Base-by-base conservation (phyloP, 306 rosid genomes). In the Cucumis cinereus region DNA sequence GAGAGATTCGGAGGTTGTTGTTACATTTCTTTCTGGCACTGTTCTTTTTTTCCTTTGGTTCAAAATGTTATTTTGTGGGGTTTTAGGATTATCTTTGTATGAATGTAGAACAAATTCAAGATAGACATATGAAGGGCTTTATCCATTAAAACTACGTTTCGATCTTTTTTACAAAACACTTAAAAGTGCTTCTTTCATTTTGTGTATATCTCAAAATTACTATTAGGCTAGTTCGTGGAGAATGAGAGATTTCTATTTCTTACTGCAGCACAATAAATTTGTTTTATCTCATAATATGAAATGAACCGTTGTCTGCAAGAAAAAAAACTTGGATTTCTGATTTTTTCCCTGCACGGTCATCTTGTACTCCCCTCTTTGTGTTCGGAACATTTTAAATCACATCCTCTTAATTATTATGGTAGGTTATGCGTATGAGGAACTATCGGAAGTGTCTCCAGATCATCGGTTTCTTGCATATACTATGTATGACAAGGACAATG, bases 381-480 rank as follows among this genome's bases (percentile, higher is more conserved):
- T 74, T 70, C 71, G 50, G 47, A 58, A 20, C 55, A 56, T 79
- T 23, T 70, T 33, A 28, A 59, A 60, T 63, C 47, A 22, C 84
- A 8, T 52, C 47, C 41, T 19, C 50, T 20, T 24, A 50, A 40
- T 66, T 10, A 77, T 77, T 22, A 38, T 50, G 81, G 63, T 82
- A 95, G 99, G 99, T 76, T 92, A 90, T 89, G 90, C 99, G 73
- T 90, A 85, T 62, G 98, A 95, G 80, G 99, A 92, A 70, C 83
- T 92, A 69, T 95, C 99, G 1, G 96, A 90, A 79, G 82, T 95
- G 55, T 95, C 98, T 0, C 96, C 93, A 0, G 90, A 95, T 80
- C 99, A 90, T 77, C 89, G 83, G 76, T 92, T 90, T 86, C 83
- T 95, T 78, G 99, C 98, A 0, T 95, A 92, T 78, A 90, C 97